phyloP scores from a whole-genome alignment of 2,329 filamentous ascomycete genomes.

The Neopestalotiopsis rosae region DNA sequence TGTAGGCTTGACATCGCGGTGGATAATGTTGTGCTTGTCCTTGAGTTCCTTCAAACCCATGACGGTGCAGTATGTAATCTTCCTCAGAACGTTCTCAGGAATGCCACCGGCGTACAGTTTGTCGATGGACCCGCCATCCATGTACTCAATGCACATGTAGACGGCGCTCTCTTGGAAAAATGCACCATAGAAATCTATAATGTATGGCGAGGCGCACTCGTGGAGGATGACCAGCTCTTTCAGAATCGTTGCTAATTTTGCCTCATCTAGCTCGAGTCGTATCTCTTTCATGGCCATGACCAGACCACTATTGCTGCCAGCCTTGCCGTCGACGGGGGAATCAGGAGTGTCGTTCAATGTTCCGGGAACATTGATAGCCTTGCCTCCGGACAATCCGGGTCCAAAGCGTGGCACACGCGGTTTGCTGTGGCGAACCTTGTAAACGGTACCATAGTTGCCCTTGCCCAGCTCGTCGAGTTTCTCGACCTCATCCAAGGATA shows the following conservation, averaged over 20 bases:
- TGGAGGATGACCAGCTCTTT: conserved; percentile 98
- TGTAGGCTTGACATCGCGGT: conserved; percentile 98
- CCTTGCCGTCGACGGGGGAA: conserved; percentile 28
- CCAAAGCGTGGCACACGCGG: conserved; percentile 63
- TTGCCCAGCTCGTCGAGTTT: conserved; percentile 93
- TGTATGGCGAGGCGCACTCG: conserved; percentile 92
- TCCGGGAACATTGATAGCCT: conserved; percentile 44
- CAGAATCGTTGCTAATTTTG: conserved; percentile 95
- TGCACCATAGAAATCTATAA: conserved; percentile 98
- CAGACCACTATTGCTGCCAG: conserved; percentile 66
- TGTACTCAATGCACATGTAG: conserved; percentile 99
- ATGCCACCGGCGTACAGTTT: conserved; percentile 92
- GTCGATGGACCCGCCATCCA: conserved; percentile 98
- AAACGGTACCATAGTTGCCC: conserved; percentile 97
- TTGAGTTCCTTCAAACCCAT: conserved; percentile 93
- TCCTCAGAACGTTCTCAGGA: conserved; percentile 84
- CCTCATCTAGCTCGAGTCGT: conserved; percentile 90
- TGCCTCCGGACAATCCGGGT: conserved; percentile 58
- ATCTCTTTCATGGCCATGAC: conserved; percentile 99
- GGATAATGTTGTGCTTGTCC: conserved; percentile 98
- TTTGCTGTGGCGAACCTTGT: conserved; percentile 89
- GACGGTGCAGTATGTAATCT: conserved; percentile 88
- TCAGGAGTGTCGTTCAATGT: conserved; percentile 40
- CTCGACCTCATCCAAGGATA: conserved; percentile 92
- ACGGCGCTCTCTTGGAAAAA: conserved; percentile 99